Evolutionary conservation across 2,329 filamentous ascomycete species (phyloP), one percentile per base, ranked within the genome.

Genomic region (Davidsoniella eucalypti): DNA sequence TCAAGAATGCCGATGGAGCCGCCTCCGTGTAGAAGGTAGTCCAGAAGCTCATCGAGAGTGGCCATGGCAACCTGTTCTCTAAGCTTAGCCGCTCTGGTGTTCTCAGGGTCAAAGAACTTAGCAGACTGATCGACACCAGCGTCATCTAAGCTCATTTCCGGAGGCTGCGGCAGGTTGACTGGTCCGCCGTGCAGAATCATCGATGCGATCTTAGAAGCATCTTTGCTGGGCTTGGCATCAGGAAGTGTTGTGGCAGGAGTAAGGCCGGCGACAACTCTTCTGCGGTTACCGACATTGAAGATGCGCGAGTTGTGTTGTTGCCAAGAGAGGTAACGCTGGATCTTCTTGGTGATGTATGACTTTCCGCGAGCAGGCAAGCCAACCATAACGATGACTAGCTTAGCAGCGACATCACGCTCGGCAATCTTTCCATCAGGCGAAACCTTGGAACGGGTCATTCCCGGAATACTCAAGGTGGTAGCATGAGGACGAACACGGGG

Each of bases 291-390:
- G 37, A 98, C 92, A 60, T 98, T 98, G 76, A 98, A 98, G 58
- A 98, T 95, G 57, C 75, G 77, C 10, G 88, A 92, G 60, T 94
- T 86, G 65, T 98, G 90, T 61, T 98, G 92, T 60, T 95, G 80
- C 92, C 92, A 98, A 46, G 93, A 90, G 47, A 98, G 69, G 62
- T 96, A 98, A 54, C 92, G 78, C 53, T 92, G 84, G 55, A 98
- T 76, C 69, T 98, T 98, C 71, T 96, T 96, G 54, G 92, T 96
- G 60, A 98, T 94, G 67, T 98, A 98, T 50, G 88, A 95, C 69
- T 98, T 98, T 62, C 92, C 92, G 59, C 92, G 75, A 8, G 92
- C 92, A 2, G 92, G 92, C 58, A 98, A 69, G 55, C 92, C 92
- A 54, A 98, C 92, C 92, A 98, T 98, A 63, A 98, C 80, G 59